These are phyloP conservation scores for Boletales sp. DNA, from an alignment of 768 basidiomycete genomes.

Conservation along the genomic window DNA sequence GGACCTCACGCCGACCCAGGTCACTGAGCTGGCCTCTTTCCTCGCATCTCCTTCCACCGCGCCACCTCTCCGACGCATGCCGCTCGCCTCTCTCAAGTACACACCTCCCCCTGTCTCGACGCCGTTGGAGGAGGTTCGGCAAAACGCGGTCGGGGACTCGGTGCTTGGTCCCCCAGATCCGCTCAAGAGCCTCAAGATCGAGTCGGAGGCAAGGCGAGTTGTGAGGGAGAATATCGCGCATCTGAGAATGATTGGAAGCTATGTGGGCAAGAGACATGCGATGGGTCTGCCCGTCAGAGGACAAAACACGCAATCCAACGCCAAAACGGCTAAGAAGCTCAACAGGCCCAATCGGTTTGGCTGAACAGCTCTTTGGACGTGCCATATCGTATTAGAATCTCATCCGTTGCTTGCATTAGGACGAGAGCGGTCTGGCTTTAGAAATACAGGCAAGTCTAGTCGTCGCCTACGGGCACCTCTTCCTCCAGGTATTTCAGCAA, in stretches of 20 bases:
- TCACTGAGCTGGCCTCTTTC: slow-evolving; percentile 90
- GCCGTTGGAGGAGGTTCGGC: slow-evolving; percentile 28
- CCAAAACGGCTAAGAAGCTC: slow-evolving; percentile 84
- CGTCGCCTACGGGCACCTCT: slow-evolving; percentile 91
- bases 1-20: slow-evolving; percentile 80
- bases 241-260: slow-evolving; percentile 90
- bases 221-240: slow-evolving; percentile 91
- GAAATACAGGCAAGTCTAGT: slow-evolving; percentile 45
- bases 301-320: slow-evolving; percentile 89
- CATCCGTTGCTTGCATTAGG: slow-evolving; percentile 6
- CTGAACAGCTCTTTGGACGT: slow-evolving; percentile 18
- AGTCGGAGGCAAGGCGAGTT: slow-evolving; percentile 79
- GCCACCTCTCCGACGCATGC: slow-evolving; percentile 58
- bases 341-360: slow-evolving; percentile 74
- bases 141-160: slow-evolving; percentile 29
- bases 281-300: slow-evolving; percentile 93
- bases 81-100: slow-evolving; percentile 57
- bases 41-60: slow-evolving; percentile 86
- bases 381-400: slow-evolving; percentile 11
- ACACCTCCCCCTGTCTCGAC: slow-evolving; percentile 43
- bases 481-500: slow-evolving; percentile 92
- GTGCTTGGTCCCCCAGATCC: slow-evolving; percentile 49
- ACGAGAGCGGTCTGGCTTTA: slow-evolving; percentile 2
- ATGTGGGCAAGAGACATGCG: slow-evolving; percentile 89
- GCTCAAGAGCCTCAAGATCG: slow-evolving; percentile 75